Percentiles rank a stretch among this genome's conserved stretches.
These are phyloP conservation scores for Mallotus japonicus DNA, from an alignment of 441 rosid species.

Conservation along the genomic window DNA sequence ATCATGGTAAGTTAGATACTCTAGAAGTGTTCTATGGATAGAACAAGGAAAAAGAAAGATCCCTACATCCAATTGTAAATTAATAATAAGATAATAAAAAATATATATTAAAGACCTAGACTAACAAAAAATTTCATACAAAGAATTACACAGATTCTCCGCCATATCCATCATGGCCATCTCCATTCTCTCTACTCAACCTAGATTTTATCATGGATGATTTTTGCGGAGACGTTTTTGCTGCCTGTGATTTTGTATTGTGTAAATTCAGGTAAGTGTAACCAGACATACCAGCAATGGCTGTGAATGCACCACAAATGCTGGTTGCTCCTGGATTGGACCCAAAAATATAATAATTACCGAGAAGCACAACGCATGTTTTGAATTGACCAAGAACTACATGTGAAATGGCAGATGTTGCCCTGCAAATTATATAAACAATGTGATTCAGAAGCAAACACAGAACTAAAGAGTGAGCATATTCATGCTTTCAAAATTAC, in stretches of 20 bases:
- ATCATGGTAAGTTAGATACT: not conserved
- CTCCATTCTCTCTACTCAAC: conserved; percentile 43
- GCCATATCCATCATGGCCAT: conserved; percentile 39
- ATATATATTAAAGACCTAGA: not conserved
- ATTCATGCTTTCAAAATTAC: not conserved
- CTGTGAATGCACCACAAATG: conserved; percentile 54
- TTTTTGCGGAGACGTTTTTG: conserved; percentile 33
- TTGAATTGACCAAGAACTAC: conserved; percentile 77
- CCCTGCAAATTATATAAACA: conserved; percentile 37
- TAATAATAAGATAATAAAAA: not conserved
- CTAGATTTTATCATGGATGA: conserved; percentile 46
- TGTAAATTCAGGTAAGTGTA: conserved; percentile 53
- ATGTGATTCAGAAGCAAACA: conserved; percentile 6
- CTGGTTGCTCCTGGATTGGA: conserved; percentile 64
- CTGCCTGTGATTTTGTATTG: conserved; percentile 35
- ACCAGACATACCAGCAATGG: conserved; percentile 58
- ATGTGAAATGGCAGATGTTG: conserved; percentile 66
- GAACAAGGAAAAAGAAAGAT: too few species aligned
- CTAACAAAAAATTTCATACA: not conserved
- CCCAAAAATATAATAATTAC: conserved; percentile 53
- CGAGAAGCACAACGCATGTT: conserved; percentile 63
- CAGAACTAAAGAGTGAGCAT: conserved; percentile 4
- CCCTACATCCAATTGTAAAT: not conserved
- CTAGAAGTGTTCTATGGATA: not conserved
- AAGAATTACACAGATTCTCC: conserved; percentile 32